Percentiles rank a stretch among this genome's conserved stretches.
These are phyloP conservation scores for Pulveroboletus frians DNA, from an alignment of 768 basidiomycete species.

Conservation along the genomic window DNA sequence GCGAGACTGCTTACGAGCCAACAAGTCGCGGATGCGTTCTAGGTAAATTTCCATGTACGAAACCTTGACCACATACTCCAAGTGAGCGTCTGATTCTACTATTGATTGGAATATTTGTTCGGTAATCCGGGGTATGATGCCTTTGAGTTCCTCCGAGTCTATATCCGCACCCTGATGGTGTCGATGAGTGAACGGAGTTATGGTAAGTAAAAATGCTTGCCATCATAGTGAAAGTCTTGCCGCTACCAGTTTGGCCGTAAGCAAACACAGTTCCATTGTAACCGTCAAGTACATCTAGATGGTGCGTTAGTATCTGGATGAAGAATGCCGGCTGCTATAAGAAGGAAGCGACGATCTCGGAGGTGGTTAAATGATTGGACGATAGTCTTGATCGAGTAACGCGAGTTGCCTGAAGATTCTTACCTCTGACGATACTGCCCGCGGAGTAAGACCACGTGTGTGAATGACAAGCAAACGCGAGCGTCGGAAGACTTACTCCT, in stretches of 20 bases:
- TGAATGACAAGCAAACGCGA: constrained; percentile 7
- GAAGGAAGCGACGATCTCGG: constrained; percentile 4
- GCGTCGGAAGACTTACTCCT: constrained; percentile 60
- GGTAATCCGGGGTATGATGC: constrained; percentile 96
- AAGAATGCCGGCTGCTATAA: neutral
- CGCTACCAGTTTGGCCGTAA: constrained; percentile 95
- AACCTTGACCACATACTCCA: constrained; percentile 99
- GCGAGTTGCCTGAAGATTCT: constrained; percentile 10
- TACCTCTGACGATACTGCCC: constrained; percentile 84
- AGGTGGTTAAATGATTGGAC: neutral
- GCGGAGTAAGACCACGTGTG: constrained; percentile 12
- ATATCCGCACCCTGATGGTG: constrained; percentile 85
- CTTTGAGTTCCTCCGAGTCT: constrained; percentile 87
- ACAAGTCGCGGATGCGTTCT: constrained; percentile 89
- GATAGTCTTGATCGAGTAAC: neutral
- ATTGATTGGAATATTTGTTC: constrained; percentile 99
- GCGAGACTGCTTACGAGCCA: constrained; percentile 69
- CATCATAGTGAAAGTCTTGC: constrained; percentile 99
- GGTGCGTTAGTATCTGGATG: constrained; percentile 16
- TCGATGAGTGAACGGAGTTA: constrained; percentile 7
- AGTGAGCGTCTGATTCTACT: constrained; percentile 86
- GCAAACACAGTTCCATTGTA: constrained; percentile 98
- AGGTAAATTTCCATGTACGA: constrained; percentile 99
- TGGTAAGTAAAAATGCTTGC: constrained; percentile 36
- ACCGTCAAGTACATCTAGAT: constrained; percentile 90